Percentiles rank a stretch among this genome's conserved stretches.
Evolutionary conservation across 2,329 filamentous ascomycete genomes (phyloP).

Genomic region (Fusarium sp.): DNA sequence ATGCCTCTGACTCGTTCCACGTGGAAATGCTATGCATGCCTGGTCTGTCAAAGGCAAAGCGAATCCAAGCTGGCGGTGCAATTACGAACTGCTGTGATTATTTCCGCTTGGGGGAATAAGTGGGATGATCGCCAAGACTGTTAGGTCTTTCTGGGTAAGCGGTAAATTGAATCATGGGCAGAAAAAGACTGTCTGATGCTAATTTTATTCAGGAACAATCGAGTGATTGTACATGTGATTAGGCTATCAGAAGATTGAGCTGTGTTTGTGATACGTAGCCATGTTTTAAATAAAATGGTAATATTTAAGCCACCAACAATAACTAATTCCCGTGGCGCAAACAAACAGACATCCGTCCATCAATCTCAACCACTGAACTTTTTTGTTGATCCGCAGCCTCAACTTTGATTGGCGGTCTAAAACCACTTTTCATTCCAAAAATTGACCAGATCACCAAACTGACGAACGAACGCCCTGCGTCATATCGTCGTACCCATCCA

Average conservation of each 20-base stretch:
- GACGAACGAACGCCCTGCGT: neutral
- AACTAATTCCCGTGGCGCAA: neutral
- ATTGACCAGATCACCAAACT: neutral
- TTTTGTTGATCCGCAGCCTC: neutral
- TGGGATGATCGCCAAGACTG: slow-evolving; percentile 19
- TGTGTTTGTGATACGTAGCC: neutral
- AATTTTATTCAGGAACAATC: neutral
- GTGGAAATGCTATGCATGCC: slow-evolving; percentile 3
- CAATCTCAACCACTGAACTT: neutral
- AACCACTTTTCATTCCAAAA: neutral
- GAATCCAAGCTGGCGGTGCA: slow-evolving; percentile 16
- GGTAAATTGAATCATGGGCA: slow-evolving; percentile 2
- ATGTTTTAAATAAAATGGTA: neutral
- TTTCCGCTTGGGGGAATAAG: slow-evolving; percentile 16
- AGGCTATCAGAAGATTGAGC: neutral
- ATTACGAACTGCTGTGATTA: slow-evolving; percentile 6
- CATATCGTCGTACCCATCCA: neutral
- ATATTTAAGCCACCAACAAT: neutral
- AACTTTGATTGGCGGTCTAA: slow-evolving; percentile 3
- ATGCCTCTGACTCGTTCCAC: neutral
- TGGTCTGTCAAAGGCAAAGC: slow-evolving; percentile 2
- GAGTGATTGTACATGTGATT: neutral
- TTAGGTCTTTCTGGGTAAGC: neutral
- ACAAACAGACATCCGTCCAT: neutral
- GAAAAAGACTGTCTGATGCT: neutral